Base-by-base conservation (phyloP, 2,329 filamentous ascomycete genomes). In the Neocucurbitaria cava region DNA sequence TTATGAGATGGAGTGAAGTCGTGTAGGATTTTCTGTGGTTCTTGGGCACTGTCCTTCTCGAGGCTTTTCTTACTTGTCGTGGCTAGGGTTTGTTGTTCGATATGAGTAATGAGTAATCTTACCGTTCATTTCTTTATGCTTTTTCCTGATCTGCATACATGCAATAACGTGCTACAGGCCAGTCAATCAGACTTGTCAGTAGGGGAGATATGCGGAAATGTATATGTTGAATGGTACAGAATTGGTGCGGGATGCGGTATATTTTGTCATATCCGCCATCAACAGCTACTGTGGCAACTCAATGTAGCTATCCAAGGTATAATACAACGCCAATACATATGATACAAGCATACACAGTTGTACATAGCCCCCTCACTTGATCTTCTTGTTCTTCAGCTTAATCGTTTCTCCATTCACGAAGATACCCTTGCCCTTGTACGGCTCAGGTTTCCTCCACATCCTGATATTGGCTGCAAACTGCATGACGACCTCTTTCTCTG, bases 391-490 rank as follows among this genome's bases (percentile, higher is more conserved):
- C 88, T 99, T 99, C 78, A 99, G 78, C 84, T 90, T 96, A 80
- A 99, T 97, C 26, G 92, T 97, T 84, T 99, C 92, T 61, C 93
- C 92, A 72, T 98, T 96, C 69, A 99, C 89, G 76, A 98, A 99
- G 68, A 99, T 96, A 68, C 95, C 95, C 87, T 99, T 98, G 65
- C 95, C 95, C 86, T 99, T 99, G 79, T 99, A 99, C 62, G 95
- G 95, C 80, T 99, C 95, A 26, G 95, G 95, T 62, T 85, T 85
- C 73, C 95, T 88, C 94, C 94, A 98, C 77, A 82, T 85, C 67
- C 92, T 84, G 65, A 99, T 96, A 66, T 88, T 82, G 0, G 95
- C 95, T 17, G 95, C 95, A 77, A 98, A 97, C 54, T 90, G 88
- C 84, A 92, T 95, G 60, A 99, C 87, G 44, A 88, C 84, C 77